A percentile compares a stretch with the other conserved stretches of the same genome.
These are phyloP conservation scores for Ustilago trichophora DNA, from an alignment of 1,284 basidiomycete genomes.

Conservation along the genomic window DNA sequence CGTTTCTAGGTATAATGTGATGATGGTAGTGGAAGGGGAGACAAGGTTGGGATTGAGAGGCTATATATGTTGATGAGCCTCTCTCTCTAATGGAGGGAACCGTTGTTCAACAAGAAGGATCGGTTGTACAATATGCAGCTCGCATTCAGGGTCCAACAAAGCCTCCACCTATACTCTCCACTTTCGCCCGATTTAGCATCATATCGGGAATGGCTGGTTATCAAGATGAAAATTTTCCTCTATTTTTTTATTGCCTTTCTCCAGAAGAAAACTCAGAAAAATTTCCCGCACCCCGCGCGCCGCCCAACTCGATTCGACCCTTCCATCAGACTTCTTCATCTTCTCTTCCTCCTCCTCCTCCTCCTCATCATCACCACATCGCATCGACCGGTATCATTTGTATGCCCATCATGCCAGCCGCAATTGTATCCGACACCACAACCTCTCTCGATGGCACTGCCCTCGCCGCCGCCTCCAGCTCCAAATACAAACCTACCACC, in stretches of 20 bases:
- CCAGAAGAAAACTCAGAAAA: conserved; percentile 3
- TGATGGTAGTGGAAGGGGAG: background rate
- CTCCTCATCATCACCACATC: background rate
- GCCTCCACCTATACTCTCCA: too few species aligned
- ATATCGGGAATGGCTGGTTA: background rate
- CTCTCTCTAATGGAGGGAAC: too few species aligned
- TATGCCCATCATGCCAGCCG: conserved; percentile 27
- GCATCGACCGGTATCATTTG: background rate
- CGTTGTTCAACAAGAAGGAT: too few species aligned
- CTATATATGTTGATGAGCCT: too few species aligned
- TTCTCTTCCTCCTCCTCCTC: background rate
- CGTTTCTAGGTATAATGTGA: background rate
- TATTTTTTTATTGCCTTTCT: too few species aligned
- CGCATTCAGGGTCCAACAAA: conserved; percentile 17
- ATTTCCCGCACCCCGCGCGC: too few species aligned
- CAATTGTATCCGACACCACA: conserved; percentile 23
- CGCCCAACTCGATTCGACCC: too few species aligned
- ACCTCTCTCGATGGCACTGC: conserved; percentile 41
- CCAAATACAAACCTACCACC: conserved; percentile 45
- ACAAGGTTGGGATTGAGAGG: background rate
- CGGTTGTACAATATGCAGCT: background rate
- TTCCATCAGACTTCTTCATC: background rate
- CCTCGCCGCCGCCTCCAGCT: conserved; percentile 30
- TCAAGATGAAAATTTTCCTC: conserved; percentile 34
- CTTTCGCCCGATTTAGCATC: background rate